Evolutionary conservation across 768 basidiomycete genomes (phyloP).

Genomic region (Boletellus ananas): DNA sequence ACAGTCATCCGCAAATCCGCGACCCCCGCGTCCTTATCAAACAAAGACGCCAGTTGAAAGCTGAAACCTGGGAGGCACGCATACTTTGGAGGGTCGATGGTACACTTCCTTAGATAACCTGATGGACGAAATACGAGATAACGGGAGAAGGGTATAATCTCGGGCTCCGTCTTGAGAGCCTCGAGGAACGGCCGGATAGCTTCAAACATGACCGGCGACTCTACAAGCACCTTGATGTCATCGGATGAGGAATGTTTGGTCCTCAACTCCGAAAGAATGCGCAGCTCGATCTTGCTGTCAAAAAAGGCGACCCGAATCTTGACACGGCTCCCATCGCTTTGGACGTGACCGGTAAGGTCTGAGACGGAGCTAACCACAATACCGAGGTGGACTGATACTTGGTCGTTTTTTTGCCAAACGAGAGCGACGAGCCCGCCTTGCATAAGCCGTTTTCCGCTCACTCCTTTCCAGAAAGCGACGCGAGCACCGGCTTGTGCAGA

Average conservation of each 20-base stretch:
- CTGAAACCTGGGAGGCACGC: conserved; percentile 50
- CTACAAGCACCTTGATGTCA: conserved; percentile 43
- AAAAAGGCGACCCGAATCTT: conserved; percentile 58
- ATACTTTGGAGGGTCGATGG: conserved; percentile 52
- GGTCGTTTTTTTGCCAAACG: conserved; percentile 38
- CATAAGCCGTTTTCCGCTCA: conserved; percentile 54
- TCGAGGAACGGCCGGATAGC: conserved; percentile 66
- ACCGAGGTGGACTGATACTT: conserved; percentile 51
- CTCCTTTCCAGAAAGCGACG: conserved; percentile 57
- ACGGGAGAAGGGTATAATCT: conserved; percentile 49
- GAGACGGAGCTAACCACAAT: conserved; percentile 39
- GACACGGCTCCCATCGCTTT: conserved; percentile 32
- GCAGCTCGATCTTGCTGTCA: conserved; percentile 52
- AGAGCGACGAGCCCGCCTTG: conserved; percentile 64
- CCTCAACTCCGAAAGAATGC: conserved; percentile 38
- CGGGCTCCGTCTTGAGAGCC: conserved; percentile 54
- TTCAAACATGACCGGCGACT: conserved; percentile 65
- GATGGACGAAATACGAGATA: conserved; percentile 47
- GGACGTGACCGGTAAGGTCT: conserved; percentile 47
- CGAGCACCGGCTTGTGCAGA: conserved; percentile 37
- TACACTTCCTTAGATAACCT: conserved; percentile 31
- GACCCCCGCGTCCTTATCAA: conserved; percentile 38
- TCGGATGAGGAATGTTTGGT: conserved; percentile 22
- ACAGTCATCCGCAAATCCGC: conserved; percentile 40
- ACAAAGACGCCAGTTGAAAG: conserved; percentile 55